Evolutionary conservation across 345 rosid genomes (phyloP).

Genomic region (Psidium friedrichsthalianum): DNA sequence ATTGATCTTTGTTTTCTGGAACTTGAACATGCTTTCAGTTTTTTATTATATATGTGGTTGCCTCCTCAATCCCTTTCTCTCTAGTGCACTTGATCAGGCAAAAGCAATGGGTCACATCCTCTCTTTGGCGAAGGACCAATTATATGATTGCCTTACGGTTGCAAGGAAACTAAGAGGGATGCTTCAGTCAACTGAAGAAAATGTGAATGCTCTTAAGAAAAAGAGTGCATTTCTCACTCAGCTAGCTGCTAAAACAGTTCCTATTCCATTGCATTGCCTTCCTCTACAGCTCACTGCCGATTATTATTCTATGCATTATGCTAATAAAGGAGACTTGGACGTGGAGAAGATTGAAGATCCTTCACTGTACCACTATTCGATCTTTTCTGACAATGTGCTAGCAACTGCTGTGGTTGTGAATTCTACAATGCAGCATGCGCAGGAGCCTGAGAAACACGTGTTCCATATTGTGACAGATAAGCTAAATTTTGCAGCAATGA

Average conservation of each 20-base stretch:
- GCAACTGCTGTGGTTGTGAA: conserved; percentile 96
- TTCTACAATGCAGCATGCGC: conserved; percentile 63
- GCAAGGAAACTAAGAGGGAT: conserved; percentile 72
- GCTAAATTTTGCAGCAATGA: conserved; percentile 43
- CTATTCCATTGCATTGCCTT: conserved; percentile 85
- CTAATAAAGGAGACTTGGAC: conserved; percentile 19
- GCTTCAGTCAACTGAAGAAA: conserved; percentile 71
- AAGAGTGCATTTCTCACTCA: conserved; percentile 89
- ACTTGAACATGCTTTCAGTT: neutral
- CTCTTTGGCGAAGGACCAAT: conserved; percentile 65
- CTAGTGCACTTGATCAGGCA: conserved; percentile 79
- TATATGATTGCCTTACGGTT: conserved; percentile 67
- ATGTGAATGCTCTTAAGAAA: conserved; percentile 51
- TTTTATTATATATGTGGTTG: neutral
- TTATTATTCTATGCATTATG: conserved; percentile 48
- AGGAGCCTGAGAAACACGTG: conserved; percentile 74
- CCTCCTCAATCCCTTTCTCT: conserved; percentile 5
- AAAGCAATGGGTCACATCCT: conserved; percentile 86
- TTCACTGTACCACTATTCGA: conserved; percentile 83
- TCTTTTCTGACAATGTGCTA: conserved; percentile 89
- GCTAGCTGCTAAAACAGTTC: conserved; percentile 92
- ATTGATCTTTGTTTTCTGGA: conserved; percentile 1
- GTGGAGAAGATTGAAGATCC: conserved; percentile 56
- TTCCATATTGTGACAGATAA: conserved; percentile 95
- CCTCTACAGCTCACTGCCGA: conserved; percentile 79